Conservation (phyloP, 2,329 filamentous ascomycete genomes). For the Phaeomoniella chlamydospora region DNA sequence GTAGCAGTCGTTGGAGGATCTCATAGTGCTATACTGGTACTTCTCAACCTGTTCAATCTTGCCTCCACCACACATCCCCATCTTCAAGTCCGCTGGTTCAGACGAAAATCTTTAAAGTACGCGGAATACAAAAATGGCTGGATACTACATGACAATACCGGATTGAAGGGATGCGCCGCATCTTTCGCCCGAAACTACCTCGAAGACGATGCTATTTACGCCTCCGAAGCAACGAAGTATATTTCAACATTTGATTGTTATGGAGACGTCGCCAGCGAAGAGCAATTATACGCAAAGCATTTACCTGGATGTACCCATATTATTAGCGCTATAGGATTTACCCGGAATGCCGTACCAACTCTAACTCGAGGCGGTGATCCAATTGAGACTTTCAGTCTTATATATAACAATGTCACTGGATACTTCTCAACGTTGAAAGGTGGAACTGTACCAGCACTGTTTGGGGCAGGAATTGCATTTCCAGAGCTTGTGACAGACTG, state of each 20-base stretch:
- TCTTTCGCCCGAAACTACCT: conserved; percentile 44
- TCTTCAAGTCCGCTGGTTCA: conserved; percentile 48
- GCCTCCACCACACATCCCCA: conserved; percentile 35
- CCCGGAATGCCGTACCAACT: conserved; percentile 32
- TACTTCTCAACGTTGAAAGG: conserved; percentile 31
- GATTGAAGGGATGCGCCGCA: conserved; percentile 47
- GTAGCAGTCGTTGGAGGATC: conserved; percentile 48
- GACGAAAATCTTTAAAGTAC: conserved; percentile 44
- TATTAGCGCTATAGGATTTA: conserved; percentile 47
- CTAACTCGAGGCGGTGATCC: conserved; percentile 21
- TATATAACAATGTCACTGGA: conserved; percentile 23
- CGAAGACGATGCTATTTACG: conserved; percentile 33
- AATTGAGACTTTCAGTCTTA: conserved; percentile 15
- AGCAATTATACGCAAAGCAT: conserved; percentile 27
- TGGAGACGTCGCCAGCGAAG: conserved; percentile 22
- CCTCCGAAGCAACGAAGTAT: conserved; percentile 30
- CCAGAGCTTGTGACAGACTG: conserved; percentile 48
- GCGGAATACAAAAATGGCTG: conserved; percentile 48
- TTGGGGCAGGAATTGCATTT: conserved; percentile 50
- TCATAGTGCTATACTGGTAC: conserved; percentile 48
- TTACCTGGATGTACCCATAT: conserved; percentile 37
- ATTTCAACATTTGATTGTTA: conserved; percentile 32
- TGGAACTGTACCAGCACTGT: conserved; percentile 34
- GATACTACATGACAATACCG: conserved; percentile 52
- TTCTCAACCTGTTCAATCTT: conserved; percentile 45